A percentile compares a stretch with the other conserved stretches of the same genome.
phyloP scores from a whole-genome alignment of 192 early-diverging fungal species.

The Umbelopsis ramanniana region DNA sequence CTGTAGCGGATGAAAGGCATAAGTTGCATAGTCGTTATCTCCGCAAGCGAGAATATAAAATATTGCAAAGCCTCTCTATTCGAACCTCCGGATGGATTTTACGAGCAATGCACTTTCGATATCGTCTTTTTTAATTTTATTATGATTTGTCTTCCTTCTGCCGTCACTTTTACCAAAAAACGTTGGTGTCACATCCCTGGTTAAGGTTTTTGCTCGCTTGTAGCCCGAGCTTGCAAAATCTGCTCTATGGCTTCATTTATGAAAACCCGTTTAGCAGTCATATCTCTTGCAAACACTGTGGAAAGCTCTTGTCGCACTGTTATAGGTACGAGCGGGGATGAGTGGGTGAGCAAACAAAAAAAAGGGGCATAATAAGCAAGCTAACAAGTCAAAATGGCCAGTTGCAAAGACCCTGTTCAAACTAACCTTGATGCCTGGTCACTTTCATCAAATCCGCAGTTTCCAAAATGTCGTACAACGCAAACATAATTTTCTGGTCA shows the following conservation, averaged over 20 bases:
- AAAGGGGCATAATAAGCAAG: not conserved
- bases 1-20: too few species aligned
- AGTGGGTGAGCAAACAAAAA: constrained; percentile 50
- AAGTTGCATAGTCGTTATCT: too few species aligned
- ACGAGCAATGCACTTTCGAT: too few species aligned
- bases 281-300: constrained; percentile 68
- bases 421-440: constrained; percentile 63
- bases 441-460: constrained; percentile 58
- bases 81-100: too few species aligned
- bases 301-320: constrained; percentile 75
- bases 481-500: not conserved
- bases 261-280: constrained; percentile 66
- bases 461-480: constrained; percentile 46
- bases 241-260: constrained; percentile 74
- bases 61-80: too few species aligned
- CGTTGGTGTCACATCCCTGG: too few species aligned
- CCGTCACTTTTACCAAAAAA: not conserved
- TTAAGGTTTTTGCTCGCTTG: too few species aligned
- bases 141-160: too few species aligned
- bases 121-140: too few species aligned
- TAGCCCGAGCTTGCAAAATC: constrained; percentile 33
- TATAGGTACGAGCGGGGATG: constrained; percentile 58
- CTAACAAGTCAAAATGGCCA: not conserved
- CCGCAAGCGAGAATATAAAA: too few species aligned
- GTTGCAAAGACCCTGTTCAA: not conserved